phyloP scores from a whole-genome alignment of 805 yeast genomes.

The Wickerhamomyces kurtzmanii region DNA sequence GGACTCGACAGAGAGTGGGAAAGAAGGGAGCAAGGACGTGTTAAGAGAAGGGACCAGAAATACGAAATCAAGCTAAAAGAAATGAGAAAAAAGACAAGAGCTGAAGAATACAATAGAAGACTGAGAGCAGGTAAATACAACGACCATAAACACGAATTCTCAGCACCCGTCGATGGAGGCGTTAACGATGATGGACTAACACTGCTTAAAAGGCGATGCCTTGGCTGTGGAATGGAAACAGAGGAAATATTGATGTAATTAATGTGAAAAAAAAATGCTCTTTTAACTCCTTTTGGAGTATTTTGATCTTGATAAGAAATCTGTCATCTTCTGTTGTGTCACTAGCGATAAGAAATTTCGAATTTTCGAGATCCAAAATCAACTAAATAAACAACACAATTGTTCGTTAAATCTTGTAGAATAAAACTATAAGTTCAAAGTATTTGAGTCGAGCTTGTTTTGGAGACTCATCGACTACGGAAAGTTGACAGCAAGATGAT shows the following conservation, averaged over 20 bases:
- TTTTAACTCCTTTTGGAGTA: too few species aligned
- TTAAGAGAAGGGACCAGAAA: slow-evolving; percentile 66
- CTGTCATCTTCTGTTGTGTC: too few species aligned
- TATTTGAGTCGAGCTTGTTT: too few species aligned
- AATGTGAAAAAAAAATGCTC: too few species aligned
- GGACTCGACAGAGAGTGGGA: slow-evolving; percentile 91
- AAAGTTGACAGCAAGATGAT: too few species aligned
- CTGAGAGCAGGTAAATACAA: slow-evolving; percentile 49
- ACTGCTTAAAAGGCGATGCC: slow-evolving; percentile 51
- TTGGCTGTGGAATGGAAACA: slow-evolving; percentile 74
- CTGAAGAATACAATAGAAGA: slow-evolving; percentile 76
- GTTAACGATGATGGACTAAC: slow-evolving; percentile 28
- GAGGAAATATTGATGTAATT: slow-evolving; percentile 62
- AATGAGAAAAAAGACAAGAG: slow-evolving; percentile 87
- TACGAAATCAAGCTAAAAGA: slow-evolving; percentile 72
- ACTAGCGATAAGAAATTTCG: too few species aligned
- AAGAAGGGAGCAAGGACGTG: slow-evolving; percentile 61
- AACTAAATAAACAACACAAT: too few species aligned
- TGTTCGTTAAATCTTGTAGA: too few species aligned
- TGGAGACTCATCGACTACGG: too few species aligned
- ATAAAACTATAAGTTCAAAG: too few species aligned
- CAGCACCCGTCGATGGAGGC: slow-evolving; percentile 40
- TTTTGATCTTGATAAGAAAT: too few species aligned
- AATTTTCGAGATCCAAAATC: too few species aligned
- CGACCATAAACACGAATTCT: slow-evolving; percentile 71